Conservation (phyloP, 1,139 yeast species). For the Taiozyma onychis region DNA sequence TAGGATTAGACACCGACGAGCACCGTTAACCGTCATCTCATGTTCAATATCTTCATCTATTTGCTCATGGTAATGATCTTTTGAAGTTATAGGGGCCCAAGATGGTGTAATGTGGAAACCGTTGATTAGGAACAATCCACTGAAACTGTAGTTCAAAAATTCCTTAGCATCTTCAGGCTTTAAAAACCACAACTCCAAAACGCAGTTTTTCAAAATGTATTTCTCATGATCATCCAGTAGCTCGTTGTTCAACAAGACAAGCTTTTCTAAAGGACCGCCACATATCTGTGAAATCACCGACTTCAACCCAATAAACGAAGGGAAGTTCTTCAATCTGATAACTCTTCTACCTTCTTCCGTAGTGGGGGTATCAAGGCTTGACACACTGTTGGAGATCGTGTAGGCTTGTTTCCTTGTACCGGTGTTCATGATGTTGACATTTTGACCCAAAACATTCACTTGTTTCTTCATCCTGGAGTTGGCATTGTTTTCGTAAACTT, state of each 20-base stretch:
- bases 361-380: background rate
- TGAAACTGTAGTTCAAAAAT: slow-evolving; percentile 50
- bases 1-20: slow-evolving; percentile 37
- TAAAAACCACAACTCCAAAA: slow-evolving; percentile 49
- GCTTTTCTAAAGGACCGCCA: slow-evolving; percentile 72
- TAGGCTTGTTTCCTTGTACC: background rate
- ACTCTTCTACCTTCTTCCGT: slow-evolving; percentile 18
- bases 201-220: slow-evolving; percentile 12
- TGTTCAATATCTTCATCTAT: slow-evolving; percentile 28
- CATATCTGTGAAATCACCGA: slow-evolving; percentile 51
- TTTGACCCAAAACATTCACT: background rate
- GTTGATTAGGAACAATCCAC: slow-evolving; percentile 56
- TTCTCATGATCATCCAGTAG: background rate
- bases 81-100: slow-evolving; percentile 24
- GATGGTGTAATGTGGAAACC: slow-evolving; percentile 43
- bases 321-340: slow-evolving; percentile 33
- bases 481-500: background rate
- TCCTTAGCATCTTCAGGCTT: slow-evolving; percentile 47
- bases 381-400: background rate
- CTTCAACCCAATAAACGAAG: slow-evolving; percentile 39
- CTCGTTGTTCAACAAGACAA: slow-evolving; percentile 25
- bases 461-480: background rate
- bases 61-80: slow-evolving; percentile 21
- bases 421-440: background rate
- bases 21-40: slow-evolving; percentile 29